Conservation (phyloP, 2,329 filamentous ascomycete genomes). For the Aspergillus brasiliensis region DNA sequence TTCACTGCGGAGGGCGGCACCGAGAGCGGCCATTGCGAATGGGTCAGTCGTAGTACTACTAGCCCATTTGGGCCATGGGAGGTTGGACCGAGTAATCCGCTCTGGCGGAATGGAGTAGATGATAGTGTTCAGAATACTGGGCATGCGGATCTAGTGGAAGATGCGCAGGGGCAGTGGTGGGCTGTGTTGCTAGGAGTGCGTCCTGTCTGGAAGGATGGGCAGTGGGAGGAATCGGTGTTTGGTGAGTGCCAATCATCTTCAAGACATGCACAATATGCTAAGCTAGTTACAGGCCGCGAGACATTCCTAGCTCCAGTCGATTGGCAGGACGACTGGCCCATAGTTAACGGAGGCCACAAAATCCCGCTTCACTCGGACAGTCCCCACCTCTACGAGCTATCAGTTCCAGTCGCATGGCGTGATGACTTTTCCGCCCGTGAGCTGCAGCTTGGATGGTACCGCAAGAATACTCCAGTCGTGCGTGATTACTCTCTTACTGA, state of each 20-base stretch:
- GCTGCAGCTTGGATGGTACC: conserved; percentile 40
- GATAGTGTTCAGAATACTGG: conserved; percentile 56
- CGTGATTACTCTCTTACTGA: conserved; percentile 51
- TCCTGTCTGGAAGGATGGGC: conserved; percentile 32
- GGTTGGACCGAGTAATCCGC: conserved; percentile 58
- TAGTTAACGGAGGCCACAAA: conserved; percentile 52
- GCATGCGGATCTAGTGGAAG: conserved; percentile 54
- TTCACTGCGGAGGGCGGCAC: conserved; percentile 59
- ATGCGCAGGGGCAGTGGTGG: conserved; percentile 51
- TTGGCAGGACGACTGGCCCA: conserved; percentile 56
- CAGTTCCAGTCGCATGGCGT: conserved; percentile 28
- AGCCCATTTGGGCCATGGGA: conserved; percentile 64
- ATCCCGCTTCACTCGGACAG: conserved; percentile 38
- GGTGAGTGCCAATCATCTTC: conserved; percentile 29
- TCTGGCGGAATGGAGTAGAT: conserved; percentile 54
- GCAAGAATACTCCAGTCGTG: conserved; percentile 52
- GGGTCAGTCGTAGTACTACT: conserved; percentile 57
- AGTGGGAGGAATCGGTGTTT: conserved; percentile 47
- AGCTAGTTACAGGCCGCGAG: conserved; percentile 45
- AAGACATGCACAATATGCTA: background rate
- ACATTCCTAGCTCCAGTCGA: conserved; percentile 54
- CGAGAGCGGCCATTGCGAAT: conserved; percentile 63
- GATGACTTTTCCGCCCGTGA: conserved; percentile 36
- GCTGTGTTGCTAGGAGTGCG: conserved; percentile 52
- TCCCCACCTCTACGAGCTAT: conserved; percentile 24